A percentile compares a stretch with the other conserved stretches of the same genome.
These are phyloP conservation scores for Cerrena zonata DNA, from an alignment of 1,284 basidiomycete species.

Conservation along the genomic window DNA sequence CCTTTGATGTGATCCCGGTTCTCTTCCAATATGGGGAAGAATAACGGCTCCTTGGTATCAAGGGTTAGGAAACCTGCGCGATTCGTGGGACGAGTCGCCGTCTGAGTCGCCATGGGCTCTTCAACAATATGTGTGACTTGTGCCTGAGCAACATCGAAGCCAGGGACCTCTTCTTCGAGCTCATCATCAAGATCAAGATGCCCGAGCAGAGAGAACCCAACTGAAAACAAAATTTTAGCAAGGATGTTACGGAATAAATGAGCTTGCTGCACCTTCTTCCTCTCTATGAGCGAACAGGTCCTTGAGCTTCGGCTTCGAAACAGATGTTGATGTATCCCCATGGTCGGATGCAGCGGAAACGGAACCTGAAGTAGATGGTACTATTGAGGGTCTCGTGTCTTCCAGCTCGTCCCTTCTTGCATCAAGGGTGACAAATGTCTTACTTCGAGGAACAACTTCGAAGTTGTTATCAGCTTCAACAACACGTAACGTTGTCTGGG, in stretches of 20 bases:
- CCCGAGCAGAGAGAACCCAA: constrained; percentile 60
- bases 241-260: not conserved
- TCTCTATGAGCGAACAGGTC: constrained; percentile 65
- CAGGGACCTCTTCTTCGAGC: constrained; percentile 46
- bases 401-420: constrained; percentile 18
- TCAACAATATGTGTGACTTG: not conserved
- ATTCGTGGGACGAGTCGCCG: not conserved
- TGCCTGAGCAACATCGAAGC: constrained; percentile 12
- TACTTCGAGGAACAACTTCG: constrained; percentile 34
- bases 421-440: constrained; percentile 8
- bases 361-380: not conserved
- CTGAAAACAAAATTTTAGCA: constrained; percentile 17
- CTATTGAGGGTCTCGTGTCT: too few species aligned
- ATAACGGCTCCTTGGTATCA: constrained; percentile 51
- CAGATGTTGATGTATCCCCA: not conserved
- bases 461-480: constrained; percentile 22
- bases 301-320: constrained; percentile 41
- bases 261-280: constrained; percentile 46
- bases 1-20: constrained; percentile 9
- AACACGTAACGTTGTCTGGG: not conserved
- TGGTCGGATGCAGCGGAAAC: not conserved
- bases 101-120: constrained; percentile 5
- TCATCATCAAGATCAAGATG: constrained; percentile 58
- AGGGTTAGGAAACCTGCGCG: constrained; percentile 25
- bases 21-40: constrained; percentile 48